Evolutionary conservation across 164 flowering plant species (phyloP), one percentile per base, ranked within the genome.

Genomic region (Malania oleifera): DNA sequence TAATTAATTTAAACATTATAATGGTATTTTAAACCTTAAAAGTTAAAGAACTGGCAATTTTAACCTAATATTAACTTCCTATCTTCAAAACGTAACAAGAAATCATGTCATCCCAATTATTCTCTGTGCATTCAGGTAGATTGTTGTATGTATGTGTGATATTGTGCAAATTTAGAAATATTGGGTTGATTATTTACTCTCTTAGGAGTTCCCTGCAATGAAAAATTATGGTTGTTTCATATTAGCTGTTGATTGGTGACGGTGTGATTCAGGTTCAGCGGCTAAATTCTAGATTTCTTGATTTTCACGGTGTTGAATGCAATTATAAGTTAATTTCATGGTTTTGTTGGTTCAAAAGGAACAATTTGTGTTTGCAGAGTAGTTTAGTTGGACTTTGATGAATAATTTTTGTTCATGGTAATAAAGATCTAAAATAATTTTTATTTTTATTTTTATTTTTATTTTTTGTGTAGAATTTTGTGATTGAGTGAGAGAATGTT

Each of bases 401-500:
- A 15, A 26, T 20, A 20, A 12, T 6, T 59, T 52, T 2, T 14
- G 2, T 28, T 58, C 43, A 15, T 3, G n/a, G 18, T 34, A 20
- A 37, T 10, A 25, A 17, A 55, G 59, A 52, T 38, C 40, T 38
- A 14, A 23, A 1, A 13, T 29, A 9, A 17, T 46, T 4, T n/a
- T n/a, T n/a, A n/a, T n/a, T n/a, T n/a, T n/a, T n/a, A n/a, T n/a
- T n/a, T n/a, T n/a, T 22, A 17, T 34, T 54, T 49, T 10, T 43
- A 52, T 50, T 38, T 22, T 56, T 44, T 64, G 22, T 70, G 60
- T 57, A 65, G 75, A 43, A 54, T 52, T 55, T 43, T 62, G n/a
- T 53, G 54, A 67, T 60, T 70, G 56, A 71, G 75, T 52, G 73
- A 61, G 71, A 78, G 64, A 73, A 89, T 88, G 98, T 80, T 96